Percentiles rank a stretch among this genome's conserved stretches.
Conservation (phyloP, 2,329 filamentous ascomycete species). For the Calonectria montana region DNA sequence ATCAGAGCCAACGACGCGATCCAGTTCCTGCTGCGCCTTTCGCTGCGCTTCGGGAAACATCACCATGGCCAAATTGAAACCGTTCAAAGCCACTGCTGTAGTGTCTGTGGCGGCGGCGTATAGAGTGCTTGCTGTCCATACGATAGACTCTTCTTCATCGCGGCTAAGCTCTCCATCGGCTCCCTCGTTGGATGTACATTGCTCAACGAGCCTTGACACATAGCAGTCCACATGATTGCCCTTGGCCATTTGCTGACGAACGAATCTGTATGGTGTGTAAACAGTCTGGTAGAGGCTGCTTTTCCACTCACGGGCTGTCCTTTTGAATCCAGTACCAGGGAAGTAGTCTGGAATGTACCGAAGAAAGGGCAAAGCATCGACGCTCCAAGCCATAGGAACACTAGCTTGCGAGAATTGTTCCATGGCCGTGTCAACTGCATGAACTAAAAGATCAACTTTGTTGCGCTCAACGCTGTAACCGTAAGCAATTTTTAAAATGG, state of each 20-base stretch:
- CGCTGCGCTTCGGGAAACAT: constrained; percentile 10
- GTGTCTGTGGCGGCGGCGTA: background rate
- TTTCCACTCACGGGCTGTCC: background rate
- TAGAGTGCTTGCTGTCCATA: background rate
- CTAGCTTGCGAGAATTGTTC: background rate
- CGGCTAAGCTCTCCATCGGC: background rate
- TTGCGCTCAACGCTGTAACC: background rate
- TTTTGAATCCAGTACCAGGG: background rate
- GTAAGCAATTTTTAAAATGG: background rate
- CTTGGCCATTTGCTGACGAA: background rate
- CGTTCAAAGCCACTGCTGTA: background rate
- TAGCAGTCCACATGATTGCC: background rate
- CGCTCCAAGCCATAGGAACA: background rate
- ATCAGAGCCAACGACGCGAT: constrained; percentile 59
- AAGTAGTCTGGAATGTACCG: background rate
- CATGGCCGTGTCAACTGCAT: background rate
- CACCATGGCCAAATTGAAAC: background rate
- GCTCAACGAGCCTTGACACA: background rate
- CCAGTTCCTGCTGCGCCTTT: constrained; percentile 63
- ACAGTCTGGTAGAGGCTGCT: background rate
- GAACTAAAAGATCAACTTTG: background rate
- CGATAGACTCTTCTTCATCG: background rate
- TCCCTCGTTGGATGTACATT: background rate
- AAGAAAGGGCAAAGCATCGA: background rate
- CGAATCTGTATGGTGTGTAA: background rate